These are phyloP conservation scores for Nematodospora valgi DNA, from an alignment of 805 yeast species.

Conservation along the genomic window DNA sequence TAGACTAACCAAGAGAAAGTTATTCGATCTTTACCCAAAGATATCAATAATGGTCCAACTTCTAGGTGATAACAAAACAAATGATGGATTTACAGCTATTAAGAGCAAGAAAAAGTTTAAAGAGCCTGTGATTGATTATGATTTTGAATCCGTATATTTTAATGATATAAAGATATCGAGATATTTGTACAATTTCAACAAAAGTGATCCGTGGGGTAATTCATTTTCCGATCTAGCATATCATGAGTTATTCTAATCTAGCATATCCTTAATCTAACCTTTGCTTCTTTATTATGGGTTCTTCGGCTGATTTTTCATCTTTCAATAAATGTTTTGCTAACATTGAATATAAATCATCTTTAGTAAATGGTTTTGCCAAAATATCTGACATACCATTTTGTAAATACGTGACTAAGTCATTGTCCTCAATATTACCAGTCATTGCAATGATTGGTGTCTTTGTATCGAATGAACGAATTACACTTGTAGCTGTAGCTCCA, in stretches of 20 bases:
- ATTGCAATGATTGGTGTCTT: conserved; percentile 89
- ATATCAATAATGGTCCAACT: conserved; percentile 37
- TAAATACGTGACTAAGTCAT: conserved; percentile 74
- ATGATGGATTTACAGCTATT: conserved; percentile 4
- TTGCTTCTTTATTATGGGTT: conserved; percentile 19
- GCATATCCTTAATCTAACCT: conserved; percentile 12
- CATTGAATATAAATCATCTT: conserved; percentile 76
- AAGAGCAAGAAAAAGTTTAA: conserved; percentile 20
- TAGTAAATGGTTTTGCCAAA: conserved; percentile 90
- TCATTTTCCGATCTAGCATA: conserved; percentile 52
- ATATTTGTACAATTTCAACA: conserved; percentile 13
- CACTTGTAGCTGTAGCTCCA: conserved; percentile 88
- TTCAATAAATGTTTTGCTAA: conserved; percentile 68
- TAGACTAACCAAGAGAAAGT: conserved; percentile 40
- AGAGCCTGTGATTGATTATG: conserved; percentile 32
- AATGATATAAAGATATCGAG: conserved; percentile 14
- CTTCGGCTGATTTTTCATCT: conserved; percentile 14
- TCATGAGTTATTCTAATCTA: conserved; percentile 21
- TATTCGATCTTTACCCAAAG: conserved; percentile 42
- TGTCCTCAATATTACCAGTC: conserved; percentile 86
- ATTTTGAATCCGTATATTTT: conserved; percentile 30
- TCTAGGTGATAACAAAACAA: conserved; percentile 15
- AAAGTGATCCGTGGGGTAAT: conserved; percentile 44
- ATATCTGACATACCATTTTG: conserved; percentile 92
- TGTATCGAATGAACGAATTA: conserved; percentile 79